Conservation (phyloP, 2,329 filamentous ascomycete species). For the Metarhizium sp. region DNA sequence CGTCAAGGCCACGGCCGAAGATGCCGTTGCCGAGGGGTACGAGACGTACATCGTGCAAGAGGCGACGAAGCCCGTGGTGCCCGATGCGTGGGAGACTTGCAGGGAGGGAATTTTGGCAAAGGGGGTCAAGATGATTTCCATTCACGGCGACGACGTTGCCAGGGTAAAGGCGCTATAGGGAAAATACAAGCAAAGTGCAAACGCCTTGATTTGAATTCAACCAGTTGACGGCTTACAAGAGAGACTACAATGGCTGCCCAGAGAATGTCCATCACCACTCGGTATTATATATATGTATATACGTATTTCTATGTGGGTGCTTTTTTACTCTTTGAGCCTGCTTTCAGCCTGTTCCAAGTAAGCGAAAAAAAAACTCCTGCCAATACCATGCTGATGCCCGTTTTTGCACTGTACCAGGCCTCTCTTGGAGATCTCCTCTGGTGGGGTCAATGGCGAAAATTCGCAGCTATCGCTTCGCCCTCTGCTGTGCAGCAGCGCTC, state of each 20-base stretch:
- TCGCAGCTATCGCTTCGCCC: slow-evolving; percentile 21
- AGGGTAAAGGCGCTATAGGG: slow-evolving; percentile 10
- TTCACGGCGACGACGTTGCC: slow-evolving; percentile 13
- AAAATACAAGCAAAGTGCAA: neutral
- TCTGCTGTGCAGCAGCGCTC: slow-evolving; percentile 24
- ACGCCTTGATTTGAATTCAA: neutral
- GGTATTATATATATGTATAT: neutral
- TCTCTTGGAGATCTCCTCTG: neutral
- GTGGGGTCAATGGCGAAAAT: neutral
- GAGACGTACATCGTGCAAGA: slow-evolving; percentile 68
- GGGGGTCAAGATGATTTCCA: slow-evolving; percentile 54
- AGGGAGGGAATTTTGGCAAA: slow-evolving; percentile 42
- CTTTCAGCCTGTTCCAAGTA: neutral
- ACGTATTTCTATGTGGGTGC: slow-evolving; percentile 3
- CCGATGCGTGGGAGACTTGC: slow-evolving; percentile 44
- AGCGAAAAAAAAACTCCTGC: slow-evolving; percentile 7
- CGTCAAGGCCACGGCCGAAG: slow-evolving; percentile 70
- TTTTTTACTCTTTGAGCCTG: neutral
- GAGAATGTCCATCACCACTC: neutral
- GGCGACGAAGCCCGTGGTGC: slow-evolving; percentile 64
- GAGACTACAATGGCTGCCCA: neutral
- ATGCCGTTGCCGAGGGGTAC: slow-evolving; percentile 70
- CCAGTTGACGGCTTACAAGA: neutral
- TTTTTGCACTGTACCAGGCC: neutral
- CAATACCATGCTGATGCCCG: neutral